A percentile compares a stretch with the other conserved stretches of the same genome.
These are phyloP conservation scores for Macadamia tetraphylla DNA, from an alignment of 164 flowering plant genomes.

Conservation along the genomic window DNA sequence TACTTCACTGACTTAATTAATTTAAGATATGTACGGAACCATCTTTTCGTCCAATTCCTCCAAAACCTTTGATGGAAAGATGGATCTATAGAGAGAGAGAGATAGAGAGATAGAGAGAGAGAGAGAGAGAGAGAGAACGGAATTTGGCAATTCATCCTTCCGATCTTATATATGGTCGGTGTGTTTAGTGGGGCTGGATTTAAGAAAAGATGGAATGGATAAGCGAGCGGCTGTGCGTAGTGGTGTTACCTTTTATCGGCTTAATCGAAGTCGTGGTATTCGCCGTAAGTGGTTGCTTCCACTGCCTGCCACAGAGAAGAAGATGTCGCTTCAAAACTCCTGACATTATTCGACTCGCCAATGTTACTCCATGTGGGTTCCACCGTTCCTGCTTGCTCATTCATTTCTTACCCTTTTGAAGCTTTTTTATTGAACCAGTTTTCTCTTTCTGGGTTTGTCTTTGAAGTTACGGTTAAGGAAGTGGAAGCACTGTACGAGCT, in stretches of 20 bases:
- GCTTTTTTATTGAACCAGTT: background rate
- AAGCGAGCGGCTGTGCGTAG: conserved; percentile 35
- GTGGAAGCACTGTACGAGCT: conserved; percentile 71
- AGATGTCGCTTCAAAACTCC: background rate
- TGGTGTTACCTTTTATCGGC: conserved; percentile 25
- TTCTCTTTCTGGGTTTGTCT: background rate
- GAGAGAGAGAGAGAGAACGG: too few relatives aligned
- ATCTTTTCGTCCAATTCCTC: too few relatives aligned
- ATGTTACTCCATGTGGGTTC: conserved; percentile 31
- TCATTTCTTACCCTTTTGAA: background rate
- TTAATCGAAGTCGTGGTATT: conserved; percentile 25
- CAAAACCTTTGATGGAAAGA: too few relatives aligned
- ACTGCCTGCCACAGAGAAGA: conserved; percentile 5
- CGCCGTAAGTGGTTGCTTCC: conserved; percentile 32
- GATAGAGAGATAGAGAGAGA: too few relatives aligned
- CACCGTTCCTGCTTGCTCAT: too few relatives aligned
- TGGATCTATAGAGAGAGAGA: too few relatives aligned
- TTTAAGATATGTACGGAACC: too few relatives aligned
- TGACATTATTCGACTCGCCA: conserved; percentile 34
- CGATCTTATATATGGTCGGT: too few relatives aligned
- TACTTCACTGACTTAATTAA: too few relatives aligned
- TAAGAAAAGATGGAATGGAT: conserved; percentile 4
- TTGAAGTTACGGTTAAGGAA: conserved; percentile 68
- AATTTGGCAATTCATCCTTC: too few relatives aligned
- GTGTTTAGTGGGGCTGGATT: too few relatives aligned